A percentile compares a stretch with the other conserved stretches of the same genome.
Conservation (phyloP, 1,284 basidiomycete genomes). For the Trichosporon sp. region DNA sequence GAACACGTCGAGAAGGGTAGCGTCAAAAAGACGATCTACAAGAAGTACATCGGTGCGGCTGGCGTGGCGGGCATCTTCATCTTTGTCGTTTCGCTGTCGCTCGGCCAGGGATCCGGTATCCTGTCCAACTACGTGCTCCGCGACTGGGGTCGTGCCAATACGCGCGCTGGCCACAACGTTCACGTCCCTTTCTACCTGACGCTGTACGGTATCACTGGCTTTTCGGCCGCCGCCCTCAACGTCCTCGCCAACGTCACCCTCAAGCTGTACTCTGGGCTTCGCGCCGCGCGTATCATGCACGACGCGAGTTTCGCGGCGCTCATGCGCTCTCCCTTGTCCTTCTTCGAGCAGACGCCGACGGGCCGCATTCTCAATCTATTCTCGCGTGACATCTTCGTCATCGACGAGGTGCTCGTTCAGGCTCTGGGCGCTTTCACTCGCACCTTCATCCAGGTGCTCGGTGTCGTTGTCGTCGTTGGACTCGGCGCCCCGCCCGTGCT, state of each 20-base stretch:
- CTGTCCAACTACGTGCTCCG: conserved; percentile 71
- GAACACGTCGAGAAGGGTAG: conserved; percentile 81
- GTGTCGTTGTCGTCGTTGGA: conserved; percentile 78
- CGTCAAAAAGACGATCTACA: conserved; percentile 77
- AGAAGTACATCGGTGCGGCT: conserved; percentile 76
- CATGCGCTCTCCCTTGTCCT: conserved; percentile 78
- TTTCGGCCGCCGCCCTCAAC: conserved; percentile 62
- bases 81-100: conserved; percentile 66
- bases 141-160: conserved; percentile 79
- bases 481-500: conserved; percentile 80
- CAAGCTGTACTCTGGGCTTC: conserved; percentile 76
- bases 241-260: conserved; percentile 66
- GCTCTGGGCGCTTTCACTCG: conserved; percentile 70
- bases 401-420: conserved; percentile 77
- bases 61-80: conserved; percentile 70
- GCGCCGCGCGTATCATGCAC: conserved; percentile 74
- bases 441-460: conserved; percentile 63
- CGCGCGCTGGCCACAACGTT: conserved; percentile 65
- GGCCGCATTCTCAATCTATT: conserved; percentile 69
- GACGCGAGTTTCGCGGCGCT: conserved; percentile 66
- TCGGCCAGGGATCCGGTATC: conserved; percentile 58
- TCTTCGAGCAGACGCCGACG: conserved; percentile 82
- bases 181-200: conserved; percentile 51
- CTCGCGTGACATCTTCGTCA: conserved; percentile 87
- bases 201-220: conserved; percentile 58